Conservation (phyloP, 2,329 filamentous ascomycete species). For the Hypoxylon sp. region DNA sequence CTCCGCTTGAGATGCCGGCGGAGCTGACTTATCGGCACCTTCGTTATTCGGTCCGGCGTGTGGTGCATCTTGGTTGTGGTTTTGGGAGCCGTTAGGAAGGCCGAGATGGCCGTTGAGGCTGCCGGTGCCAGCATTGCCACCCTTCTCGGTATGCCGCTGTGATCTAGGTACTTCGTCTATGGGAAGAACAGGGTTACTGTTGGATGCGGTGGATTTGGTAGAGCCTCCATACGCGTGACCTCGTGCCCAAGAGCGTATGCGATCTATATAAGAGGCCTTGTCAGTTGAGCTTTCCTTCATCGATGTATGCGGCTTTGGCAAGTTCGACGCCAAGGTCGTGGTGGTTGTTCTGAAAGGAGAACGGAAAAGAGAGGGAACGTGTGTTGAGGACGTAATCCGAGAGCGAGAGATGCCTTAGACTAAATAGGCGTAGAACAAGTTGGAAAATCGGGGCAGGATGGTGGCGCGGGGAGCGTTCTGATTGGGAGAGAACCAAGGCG, state of each 20-base stretch:
- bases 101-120: slow-evolving; percentile 44
- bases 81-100: slow-evolving; percentile 49
- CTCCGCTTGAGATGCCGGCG: slow-evolving; percentile 64
- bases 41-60: slow-evolving; percentile 50
- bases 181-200: slow-evolving; percentile 59
- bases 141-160: slow-evolving; percentile 44
- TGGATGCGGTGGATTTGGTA: slow-evolving; percentile 58
- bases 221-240: slow-evolving; percentile 69
- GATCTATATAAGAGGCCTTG: slow-evolving; percentile 67
- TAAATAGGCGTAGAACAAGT: slow-evolving; percentile 47
- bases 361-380: slow-evolving; percentile 36
- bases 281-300: slow-evolving; percentile 74
- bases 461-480: slow-evolving; percentile 41
- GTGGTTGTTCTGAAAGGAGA: slow-evolving; percentile 47
- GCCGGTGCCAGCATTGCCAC: slow-evolving; percentile 43
- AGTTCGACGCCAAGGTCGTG: slow-evolving; percentile 54
- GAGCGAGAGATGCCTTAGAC: slow-evolving; percentile 42
- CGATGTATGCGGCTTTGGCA: slow-evolving; percentile 61
- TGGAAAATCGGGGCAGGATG: slow-evolving; percentile 36
- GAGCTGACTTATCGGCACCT: slow-evolving; percentile 55
- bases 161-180: slow-evolving; percentile 54
- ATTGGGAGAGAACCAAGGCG: slow-evolving; percentile 40
- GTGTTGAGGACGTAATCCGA: slow-evolving; percentile 34
- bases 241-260: slow-evolving; percentile 69
- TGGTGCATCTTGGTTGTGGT: slow-evolving; percentile 39